phyloP scores from a whole-genome alignment of 331 rosid species.

The Arachis monticola region DNA sequence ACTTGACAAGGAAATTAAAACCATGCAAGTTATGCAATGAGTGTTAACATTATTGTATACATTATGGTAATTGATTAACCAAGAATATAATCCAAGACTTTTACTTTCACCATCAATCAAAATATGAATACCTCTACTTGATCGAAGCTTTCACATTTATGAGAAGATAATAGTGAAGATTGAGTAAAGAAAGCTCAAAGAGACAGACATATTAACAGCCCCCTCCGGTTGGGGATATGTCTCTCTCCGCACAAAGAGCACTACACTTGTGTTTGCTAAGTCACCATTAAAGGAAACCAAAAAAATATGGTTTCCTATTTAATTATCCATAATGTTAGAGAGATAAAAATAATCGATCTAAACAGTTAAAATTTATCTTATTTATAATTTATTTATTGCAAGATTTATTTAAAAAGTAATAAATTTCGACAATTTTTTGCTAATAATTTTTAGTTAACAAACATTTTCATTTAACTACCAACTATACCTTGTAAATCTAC shows the following conservation, averaged over 20 bases:
- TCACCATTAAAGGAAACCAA: not conserved
- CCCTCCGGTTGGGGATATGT: conserved; percentile 33
- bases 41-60: not conserved
- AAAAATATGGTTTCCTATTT: not conserved
- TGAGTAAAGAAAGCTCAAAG: conserved; percentile 22
- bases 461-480: too few relatives aligned
- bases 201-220: conserved; percentile 35
- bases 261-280: conserved; percentile 22
- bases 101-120: conserved; percentile 31
- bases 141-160: conserved; percentile 4
- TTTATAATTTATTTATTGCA: too few relatives aligned
- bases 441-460: too few relatives aligned
- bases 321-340: too few relatives aligned
- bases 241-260: too few relatives aligned
- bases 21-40: not conserved
- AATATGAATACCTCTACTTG: conserved; percentile 1
- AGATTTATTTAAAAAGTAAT: too few relatives aligned
- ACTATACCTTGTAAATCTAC: conserved; percentile 11
- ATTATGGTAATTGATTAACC: not conserved
- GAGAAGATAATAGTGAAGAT: conserved; percentile 30
- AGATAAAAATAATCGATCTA: too few relatives aligned
- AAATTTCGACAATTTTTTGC: too few relatives aligned
- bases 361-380: too few relatives aligned
- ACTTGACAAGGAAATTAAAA: not conserved
- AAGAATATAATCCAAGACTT: not conserved